Conservation (phyloP, 2,329 filamentous ascomycete genomes). For the Penicillium capsulatum region DNA sequence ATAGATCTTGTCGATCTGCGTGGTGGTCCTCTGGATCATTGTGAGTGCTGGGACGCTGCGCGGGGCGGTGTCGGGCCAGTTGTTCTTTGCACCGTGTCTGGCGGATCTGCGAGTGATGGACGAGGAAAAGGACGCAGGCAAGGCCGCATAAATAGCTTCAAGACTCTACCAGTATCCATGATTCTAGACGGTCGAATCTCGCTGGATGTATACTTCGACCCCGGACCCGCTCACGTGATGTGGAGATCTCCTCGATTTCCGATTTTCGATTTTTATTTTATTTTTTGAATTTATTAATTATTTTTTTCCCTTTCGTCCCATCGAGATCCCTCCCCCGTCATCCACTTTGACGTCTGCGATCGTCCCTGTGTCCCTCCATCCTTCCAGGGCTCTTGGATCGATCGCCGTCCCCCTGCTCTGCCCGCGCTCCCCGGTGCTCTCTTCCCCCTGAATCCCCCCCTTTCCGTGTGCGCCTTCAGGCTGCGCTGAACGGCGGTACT, state of each 20-base stretch:
- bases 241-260: slow-evolving; percentile 17
- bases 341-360: slow-evolving; percentile 22
- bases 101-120: slow-evolving; percentile 29
- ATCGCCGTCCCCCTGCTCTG: not conserved
- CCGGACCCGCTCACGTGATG: slow-evolving; percentile 20
- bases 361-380: slow-evolving; percentile 13
- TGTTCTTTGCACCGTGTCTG: slow-evolving; percentile 56
- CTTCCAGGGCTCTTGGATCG: slow-evolving; percentile 4
- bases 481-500: slow-evolving; percentile 22
- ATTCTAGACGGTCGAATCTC: too few species aligned
- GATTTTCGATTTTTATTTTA: slow-evolving; percentile 12
- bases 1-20: slow-evolving; percentile 48
- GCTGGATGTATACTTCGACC: not conserved
- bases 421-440: slow-evolving; percentile 4
- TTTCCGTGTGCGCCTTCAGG: slow-evolving; percentile 18
- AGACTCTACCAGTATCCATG: too few species aligned
- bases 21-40: slow-evolving; percentile 55
- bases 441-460: slow-evolving; percentile 19
- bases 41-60: slow-evolving; percentile 49
- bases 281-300: slow-evolving; percentile 10
- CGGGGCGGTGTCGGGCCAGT: slow-evolving; percentile 46
- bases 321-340: slow-evolving; percentile 23
- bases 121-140: slow-evolving; percentile 15
- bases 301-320: slow-evolving; percentile 15
- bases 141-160: slow-evolving; percentile 11